Conservation (phyloP, 2,329 filamentous ascomycete genomes). For the Geosmithia flava region DNA sequence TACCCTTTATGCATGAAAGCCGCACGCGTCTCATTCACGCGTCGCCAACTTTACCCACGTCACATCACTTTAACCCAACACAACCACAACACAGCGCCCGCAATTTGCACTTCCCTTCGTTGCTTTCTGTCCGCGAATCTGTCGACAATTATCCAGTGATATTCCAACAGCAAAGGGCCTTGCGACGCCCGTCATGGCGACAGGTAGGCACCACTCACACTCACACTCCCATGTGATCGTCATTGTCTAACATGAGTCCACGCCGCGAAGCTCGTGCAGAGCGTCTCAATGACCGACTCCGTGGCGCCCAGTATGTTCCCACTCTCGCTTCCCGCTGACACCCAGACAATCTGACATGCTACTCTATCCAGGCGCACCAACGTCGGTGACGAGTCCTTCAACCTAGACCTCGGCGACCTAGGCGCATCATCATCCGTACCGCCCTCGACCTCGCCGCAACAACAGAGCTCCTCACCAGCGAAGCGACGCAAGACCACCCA, state of each 20-base stretch:
- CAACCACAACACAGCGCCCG: not conserved
- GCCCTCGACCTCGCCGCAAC: constrained; percentile 15
- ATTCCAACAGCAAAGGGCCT: not conserved
- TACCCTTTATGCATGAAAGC: not conserved
- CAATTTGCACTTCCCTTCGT: not conserved
- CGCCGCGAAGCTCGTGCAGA: constrained; percentile 23
- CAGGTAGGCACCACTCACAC: not conserved
- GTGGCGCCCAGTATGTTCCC: constrained; percentile 45
- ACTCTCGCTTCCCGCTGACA: not conserved
- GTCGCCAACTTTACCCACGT: not conserved
- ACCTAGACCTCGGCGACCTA: constrained; percentile 34
- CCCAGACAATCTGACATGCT: not conserved
- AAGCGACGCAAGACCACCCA: constrained; percentile 27
- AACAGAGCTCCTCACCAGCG: constrained; percentile 30
- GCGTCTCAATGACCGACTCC: constrained; percentile 52
- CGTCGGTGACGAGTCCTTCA: constrained; percentile 48
- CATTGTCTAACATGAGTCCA: constrained; percentile 2
- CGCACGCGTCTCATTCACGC: not conserved
- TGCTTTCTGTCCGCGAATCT: not conserved
- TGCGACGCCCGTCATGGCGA: not conserved
- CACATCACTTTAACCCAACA: not conserved
- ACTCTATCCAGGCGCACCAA: constrained; percentile 32
- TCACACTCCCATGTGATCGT: not conserved
- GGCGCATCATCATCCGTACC: constrained; percentile 9
- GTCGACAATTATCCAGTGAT: not conserved